Base-by-base conservation (phyloP, 495 filamentous ascomycete species). In the Saxispiralis lemnorum region DNA sequence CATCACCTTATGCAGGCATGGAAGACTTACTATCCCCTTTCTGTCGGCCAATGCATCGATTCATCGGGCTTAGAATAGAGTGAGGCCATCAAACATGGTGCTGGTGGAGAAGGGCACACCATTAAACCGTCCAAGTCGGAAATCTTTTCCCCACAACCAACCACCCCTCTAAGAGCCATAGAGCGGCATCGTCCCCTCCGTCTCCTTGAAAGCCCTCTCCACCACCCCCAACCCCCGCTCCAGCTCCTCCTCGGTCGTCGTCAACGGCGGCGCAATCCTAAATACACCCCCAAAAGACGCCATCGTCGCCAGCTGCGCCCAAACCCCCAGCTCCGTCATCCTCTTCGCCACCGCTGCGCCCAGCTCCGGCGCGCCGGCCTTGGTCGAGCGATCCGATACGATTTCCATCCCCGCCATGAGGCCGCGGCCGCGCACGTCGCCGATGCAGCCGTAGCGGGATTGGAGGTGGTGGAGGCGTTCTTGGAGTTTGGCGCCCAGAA, bases 251-350 rank as follows among this genome's bases (percentile, higher is more conserved):
- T 64, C 58, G 0, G 63, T 60, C 1, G 73, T 63, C 0, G 69
- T 76, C 13, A 76, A 65, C 0, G 72, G 71, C 12, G 73, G 72
- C 7, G 72, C 73, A 35, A 78, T 62, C 15, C 73, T 56, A 42
- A 75, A 72, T 0, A 68, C 60, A 16, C 71, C 72, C 1, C 66
- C 61, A 53, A 75, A 40, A 2, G 38, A 40, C 6, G 38, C 38
- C 19, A 68, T 57, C 28, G 61, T 70, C 10, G 65, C 61, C 4
- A 76, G 31, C 40, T 73, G 74, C 19, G 65, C 67, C 39, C 65
- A 75, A 2, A 75, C 49, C 2, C 73, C 73, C 3, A 66, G 42
- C 17, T 63, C 60, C 39, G 67, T 65, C 33, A 66, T 64, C 13
- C 53, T 54, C 13, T 65, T 61, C 0, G 18, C 38, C 7, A 40